Evolutionary conservation across 2,329 filamentous ascomycete species (phyloP), one percentile per base, ranked within the genome.

Genomic region (Calonectria fujianensis): DNA sequence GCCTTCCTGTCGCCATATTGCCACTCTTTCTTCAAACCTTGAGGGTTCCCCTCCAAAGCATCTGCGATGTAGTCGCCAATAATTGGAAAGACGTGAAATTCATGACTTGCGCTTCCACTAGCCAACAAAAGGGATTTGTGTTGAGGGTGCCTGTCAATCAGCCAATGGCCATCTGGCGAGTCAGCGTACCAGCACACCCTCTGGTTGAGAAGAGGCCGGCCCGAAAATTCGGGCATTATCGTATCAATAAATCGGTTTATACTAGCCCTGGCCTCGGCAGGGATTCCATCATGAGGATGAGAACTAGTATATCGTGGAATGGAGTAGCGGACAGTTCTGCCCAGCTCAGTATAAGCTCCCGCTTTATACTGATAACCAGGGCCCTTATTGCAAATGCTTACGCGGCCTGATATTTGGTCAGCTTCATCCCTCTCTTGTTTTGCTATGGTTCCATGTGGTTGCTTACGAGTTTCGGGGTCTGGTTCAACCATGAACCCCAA

Each of bases 1-100:
- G 63, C 59, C 27, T 75, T 76, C 50, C 79, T 76, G 16, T 57
- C 65, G 3, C 78, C 78, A 35, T 74, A 73, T n/a, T 35, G 72
- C 80, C 79, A 81, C 29, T 80, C 77, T 51, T 65, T 41, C 45
- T 68, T 80, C 72, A 80, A 32, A 0, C 77, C 80, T 1, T 66
- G 63, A 2, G 70, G 13, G 1, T 37, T 57, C 0, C 78, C 78
- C 50, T 81, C 78, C 16, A 81, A 32, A 0, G 78, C 76, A 57
- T 80, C 76, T 2, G 52, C 59, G 50, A 82, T 80, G 54, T 79
- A 81, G 10, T 69, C 52, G 0, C 80, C 80, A 14, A 81, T 78
- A 2, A 79, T 80, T 0, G 80, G 80, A n/a, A 82, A 80, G 77
- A 81, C 80, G 50, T 82, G 80, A 57, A 82, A 82, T 1, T 77